Percentiles rank a stretch among this genome's conserved stretches.
These are phyloP conservation scores for Colletotrichum limetticola DNA, from an alignment of 2,329 filamentous ascomycete species.

Conservation along the genomic window DNA sequence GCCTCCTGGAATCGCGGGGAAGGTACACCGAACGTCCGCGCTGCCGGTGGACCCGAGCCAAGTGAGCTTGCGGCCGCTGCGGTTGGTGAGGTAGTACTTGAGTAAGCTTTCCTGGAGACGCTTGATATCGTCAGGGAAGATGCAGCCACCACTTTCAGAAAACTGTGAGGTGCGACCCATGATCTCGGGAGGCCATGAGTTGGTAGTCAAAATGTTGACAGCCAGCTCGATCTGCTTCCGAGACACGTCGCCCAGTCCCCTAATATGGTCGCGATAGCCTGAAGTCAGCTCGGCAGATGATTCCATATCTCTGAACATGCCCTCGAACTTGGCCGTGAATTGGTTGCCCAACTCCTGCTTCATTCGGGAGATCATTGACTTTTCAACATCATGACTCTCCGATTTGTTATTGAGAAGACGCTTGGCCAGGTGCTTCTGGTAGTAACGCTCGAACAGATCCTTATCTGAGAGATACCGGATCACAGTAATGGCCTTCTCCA, in stretches of 20 bases:
- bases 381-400: constrained; percentile 90
- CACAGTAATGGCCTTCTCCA: constrained; percentile 90
- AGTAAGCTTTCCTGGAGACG: constrained; percentile 86
- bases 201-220: constrained; percentile 89
- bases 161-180: constrained; percentile 73
- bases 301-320: constrained; percentile 97
- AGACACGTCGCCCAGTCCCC: constrained; percentile 60
- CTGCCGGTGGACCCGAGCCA: constrained; percentile 81
- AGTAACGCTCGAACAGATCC: constrained; percentile 96
- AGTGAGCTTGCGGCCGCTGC: constrained; percentile 87
- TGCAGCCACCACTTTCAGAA: constrained; percentile 66
- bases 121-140: constrained; percentile 80
- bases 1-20: constrained; percentile 79
- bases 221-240: constrained; percentile 79
- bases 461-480: constrained; percentile 91
- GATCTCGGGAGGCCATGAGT: constrained; percentile 93
- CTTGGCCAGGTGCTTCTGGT: constrained; percentile 95
- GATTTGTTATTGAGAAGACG: constrained; percentile 89
- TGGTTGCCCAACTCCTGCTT: constrained; percentile 95
- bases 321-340: constrained; percentile 92
- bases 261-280: constrained; percentile 77
- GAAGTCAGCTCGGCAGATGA: constrained; percentile 85
- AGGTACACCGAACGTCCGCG: constrained; percentile 84
- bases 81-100: constrained; percentile 86
- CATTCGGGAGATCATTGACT: constrained; percentile 96